Base-by-base conservation (phyloP, 495 filamentous ascomycete genomes). In the Aspergillus avenaceus region DNA sequence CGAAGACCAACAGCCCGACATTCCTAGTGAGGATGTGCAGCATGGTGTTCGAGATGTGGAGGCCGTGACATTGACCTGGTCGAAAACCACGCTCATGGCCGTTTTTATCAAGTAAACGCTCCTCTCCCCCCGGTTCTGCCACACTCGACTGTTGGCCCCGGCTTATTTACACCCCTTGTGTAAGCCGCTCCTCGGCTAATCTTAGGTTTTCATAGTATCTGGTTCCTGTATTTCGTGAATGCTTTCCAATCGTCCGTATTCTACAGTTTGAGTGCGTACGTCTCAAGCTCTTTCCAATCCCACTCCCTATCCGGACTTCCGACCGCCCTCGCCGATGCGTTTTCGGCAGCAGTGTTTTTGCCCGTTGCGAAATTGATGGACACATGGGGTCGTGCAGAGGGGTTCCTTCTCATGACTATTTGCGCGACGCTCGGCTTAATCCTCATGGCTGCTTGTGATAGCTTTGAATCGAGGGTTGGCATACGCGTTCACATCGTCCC, bases 361-460 rank as follows among this genome's bases (percentile, higher is more conserved):
- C 76, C 84, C 3, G 63, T 85, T 18, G 84, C 83, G 37, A 86
- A 87, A 62, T 66, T 84, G 32, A 69, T 87, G 53, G 84, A 89
- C 55, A 66, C 84, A 28, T 88, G 77, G 72, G 85, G 85, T 50
- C 60, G 81, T 59, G 54, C 79, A 55, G 64, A 79, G 48, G 72
- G 73, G 40, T 87, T 84, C 53, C 69, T 64, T 2, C 38, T 74
- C 38, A 70, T 72, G 67, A 36, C 67, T 2, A 16, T 47, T 11
- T 59, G 72, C 21, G 58, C 61, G 4, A 71, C 64, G 2, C 34
- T 76, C 4, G 66, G 69, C 6, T 31, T 79, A 49, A 65, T 80
- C 38, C 57, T 79, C 49, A 74, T 81, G 69, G 77, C 77, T 14
- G 62, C 60, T 1, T 78, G 69, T 42, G 56, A 77, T 16, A 72